These are phyloP conservation scores for Annulohypoxylon nitens DNA, from an alignment of 495 filamentous ascomycete species.

Conservation along the genomic window DNA sequence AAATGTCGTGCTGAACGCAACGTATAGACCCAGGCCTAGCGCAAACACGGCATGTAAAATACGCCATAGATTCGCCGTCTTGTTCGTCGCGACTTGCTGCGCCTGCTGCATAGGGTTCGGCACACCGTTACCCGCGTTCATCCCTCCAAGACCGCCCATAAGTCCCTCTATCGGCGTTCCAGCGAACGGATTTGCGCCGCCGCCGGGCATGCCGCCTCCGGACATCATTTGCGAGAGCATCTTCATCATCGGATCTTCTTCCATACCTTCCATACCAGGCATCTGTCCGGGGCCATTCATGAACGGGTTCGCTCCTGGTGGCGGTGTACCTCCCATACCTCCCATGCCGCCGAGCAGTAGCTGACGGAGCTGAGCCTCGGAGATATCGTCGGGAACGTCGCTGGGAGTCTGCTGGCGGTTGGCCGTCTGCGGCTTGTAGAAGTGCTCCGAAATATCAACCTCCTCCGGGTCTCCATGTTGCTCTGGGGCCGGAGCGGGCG, in stretches of 20 bases:
- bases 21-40: constrained; percentile 76
- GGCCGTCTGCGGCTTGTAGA: constrained; percentile 62
- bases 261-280: constrained; percentile 46
- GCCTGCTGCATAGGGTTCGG: constrained; percentile 59
- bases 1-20: constrained; percentile 74
- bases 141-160: constrained; percentile 22
- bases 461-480: constrained; percentile 75
- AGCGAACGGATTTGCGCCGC: constrained; percentile 53
- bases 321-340: constrained; percentile 27
- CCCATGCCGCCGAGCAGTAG: constrained; percentile 54
- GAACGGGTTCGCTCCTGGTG: constrained; percentile 36
- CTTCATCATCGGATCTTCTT: constrained; percentile 55
- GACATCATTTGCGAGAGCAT: constrained; percentile 61
- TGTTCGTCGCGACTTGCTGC: constrained; percentile 54
- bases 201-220: constrained; percentile 55
- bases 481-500: constrained; percentile 40
- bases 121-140: constrained; percentile 47
- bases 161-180: constrained; percentile 50
- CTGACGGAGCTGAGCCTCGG: constrained; percentile 60
- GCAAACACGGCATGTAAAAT: constrained; percentile 81
- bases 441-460: constrained; percentile 76
- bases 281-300: constrained; percentile 48
- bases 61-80: constrained; percentile 73
- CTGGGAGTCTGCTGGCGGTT: constrained; percentile 47
- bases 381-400: constrained; percentile 49